Evolutionary conservation across 306 rosid genomes (phyloP), one percentile per base, ranked within the genome.

Genomic region (Fagus sylvatica): DNA sequence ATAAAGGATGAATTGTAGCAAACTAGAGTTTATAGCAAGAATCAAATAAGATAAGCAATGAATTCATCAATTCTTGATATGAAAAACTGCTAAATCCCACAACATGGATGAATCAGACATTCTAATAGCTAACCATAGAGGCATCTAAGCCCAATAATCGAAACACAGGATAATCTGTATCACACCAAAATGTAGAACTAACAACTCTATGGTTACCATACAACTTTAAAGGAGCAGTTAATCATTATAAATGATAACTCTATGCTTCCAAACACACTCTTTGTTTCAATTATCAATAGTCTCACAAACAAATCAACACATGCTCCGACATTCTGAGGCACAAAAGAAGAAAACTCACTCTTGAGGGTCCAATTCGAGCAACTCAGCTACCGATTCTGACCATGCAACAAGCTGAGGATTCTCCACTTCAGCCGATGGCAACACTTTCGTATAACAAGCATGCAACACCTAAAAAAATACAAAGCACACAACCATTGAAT

Each of bases 321-420:
- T 33, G 1, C 2, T 71, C 13, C 8, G 22, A 33, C 7, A 5
- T 33, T 39, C 74, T 1, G 30, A 5, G 77, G 56, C 51, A 40
- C 73, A 61, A 22, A 77, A 65, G 15, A 74, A 54, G 42, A 74
- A 70, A 36, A 85, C 93, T 89, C 74, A 94, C 99, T 96, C 98
- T 82, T 77, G 48, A 65, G 79, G 82, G 80, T 96, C 99, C 88
- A 96, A 85, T 53, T 96, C 97, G 62, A 96, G 91, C 41, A 90
- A 70, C 69, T 91, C 84, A 8, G 98, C 87, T 80, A 91, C 97
- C 0, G 94, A 72, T 73, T 85, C 84, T 3, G 99, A 93, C 89
- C 90, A 96, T 11, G 93, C 90, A 10, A 91, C 98, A 33, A 96
- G 97, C 79, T 93, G 97, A 81, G 99, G 99, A 78, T 88, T 81